Percentiles rank a stretch among this genome's conserved stretches.
Evolutionary conservation across 352 stramenopile species (phyloP).

Genomic region (Phytopythium vexans): DNA sequence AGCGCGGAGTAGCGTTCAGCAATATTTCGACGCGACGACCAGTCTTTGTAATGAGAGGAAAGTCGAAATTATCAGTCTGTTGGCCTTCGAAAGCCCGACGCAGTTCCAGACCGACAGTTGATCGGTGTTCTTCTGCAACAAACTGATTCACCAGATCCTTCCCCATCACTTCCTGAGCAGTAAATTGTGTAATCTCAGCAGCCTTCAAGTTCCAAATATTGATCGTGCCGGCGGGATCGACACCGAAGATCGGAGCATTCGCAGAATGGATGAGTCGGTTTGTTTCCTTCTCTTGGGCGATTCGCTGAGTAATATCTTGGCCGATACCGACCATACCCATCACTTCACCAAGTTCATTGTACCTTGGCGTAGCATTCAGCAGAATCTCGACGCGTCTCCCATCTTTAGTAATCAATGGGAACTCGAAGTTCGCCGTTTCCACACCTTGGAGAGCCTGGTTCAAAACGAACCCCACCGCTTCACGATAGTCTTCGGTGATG

Average conservation of each 20-base stretch:
- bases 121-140: slow-evolving; percentile 28
- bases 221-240: slow-evolving; percentile 49
- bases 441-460: slow-evolving; percentile 52
- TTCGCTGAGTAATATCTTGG: slow-evolving; percentile 57
- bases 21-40: slow-evolving; percentile 59
- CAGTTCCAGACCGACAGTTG: slow-evolving; percentile 17
- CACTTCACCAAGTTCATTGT: slow-evolving; percentile 51
- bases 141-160: slow-evolving; percentile 62
- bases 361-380: slow-evolving; percentile 49
- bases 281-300: slow-evolving; percentile 71
- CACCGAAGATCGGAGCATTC: slow-evolving; percentile 73
- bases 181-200: slow-evolving; percentile 72
- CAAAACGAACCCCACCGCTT: slow-evolving; percentile 47
- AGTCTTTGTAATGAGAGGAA: slow-evolving; percentile 53
- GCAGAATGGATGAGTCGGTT: slow-evolving; percentile 62
- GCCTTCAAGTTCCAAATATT: slow-evolving; percentile 82
- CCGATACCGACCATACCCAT: slow-evolving; percentile 64
- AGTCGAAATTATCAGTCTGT: slow-evolving; percentile 82
- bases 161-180: slow-evolving; percentile 75
- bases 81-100: slow-evolving; percentile 43
- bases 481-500: slow-evolving; percentile 56
- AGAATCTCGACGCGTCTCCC: slow-evolving; percentile 43
- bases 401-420: slow-evolving; percentile 52
- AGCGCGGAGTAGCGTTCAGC: slow-evolving; percentile 48
- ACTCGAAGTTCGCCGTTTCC: slow-evolving; percentile 62